Evolutionary conservation across 768 basidiomycete species (phyloP), one percentile per base, ranked within the genome.

Genomic region (Filobasidium floriforme): DNA sequence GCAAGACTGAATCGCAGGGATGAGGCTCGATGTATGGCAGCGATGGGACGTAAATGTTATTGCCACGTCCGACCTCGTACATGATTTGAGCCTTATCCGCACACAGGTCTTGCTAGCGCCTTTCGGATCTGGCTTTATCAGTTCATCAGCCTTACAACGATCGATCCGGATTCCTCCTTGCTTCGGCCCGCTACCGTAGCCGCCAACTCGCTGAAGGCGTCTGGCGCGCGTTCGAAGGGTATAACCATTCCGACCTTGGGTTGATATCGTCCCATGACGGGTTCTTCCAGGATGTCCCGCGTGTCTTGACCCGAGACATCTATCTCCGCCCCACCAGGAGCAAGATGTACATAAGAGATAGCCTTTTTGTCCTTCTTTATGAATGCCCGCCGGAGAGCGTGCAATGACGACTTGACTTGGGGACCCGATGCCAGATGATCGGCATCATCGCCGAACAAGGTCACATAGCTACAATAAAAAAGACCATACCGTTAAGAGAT

Each of bases 401-500:
- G 28, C 68, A 75, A 3, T 71, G 67, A 59, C 57, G 65, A 44
- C 59, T 60, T 69, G 59, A 46, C 63, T 15, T 66, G 67, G 1
- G 65, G 65, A 18, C 59, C 65, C 24, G 70, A 66, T 28, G 68
- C 41, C 44, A 66, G 52, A 19, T 63, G 57, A 24, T 66, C 57
- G 43, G 66, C 57, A 61, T 78, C 79, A 77, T 90, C 88, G 1
- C 90, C 89, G 1, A 89, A 84, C 28, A 90, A 80, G 1, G 90
- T 91, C 52, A 89, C 90, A 75, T 92, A 90, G 9, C 72, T 73
- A 62, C 19, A 4, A 61, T 86, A 19, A 28, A 28, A 61, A 54
- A n/a, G n/a, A 41, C 32, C 46, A 37, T 37, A 9, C 18, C 41
- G 19, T 14, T 52, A n/a, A 29, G 51, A 24, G 15, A 46, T 18